Conservation (phyloP, 768 basidiomycete species). For the Collybia nuda region DNA sequence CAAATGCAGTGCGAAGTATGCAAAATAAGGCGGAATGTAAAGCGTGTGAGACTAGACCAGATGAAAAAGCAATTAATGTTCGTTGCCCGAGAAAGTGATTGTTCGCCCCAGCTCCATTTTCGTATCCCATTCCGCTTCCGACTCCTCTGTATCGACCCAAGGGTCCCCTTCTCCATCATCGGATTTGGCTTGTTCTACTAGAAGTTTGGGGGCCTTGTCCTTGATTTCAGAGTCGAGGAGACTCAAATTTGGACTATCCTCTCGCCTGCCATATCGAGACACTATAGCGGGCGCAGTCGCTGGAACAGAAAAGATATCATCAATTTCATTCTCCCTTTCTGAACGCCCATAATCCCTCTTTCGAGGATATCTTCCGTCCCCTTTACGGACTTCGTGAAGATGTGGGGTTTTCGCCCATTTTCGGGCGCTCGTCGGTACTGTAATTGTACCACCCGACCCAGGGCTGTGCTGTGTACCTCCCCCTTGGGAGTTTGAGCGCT, state of each 20-base stretch:
- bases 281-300: neutral
- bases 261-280: neutral
- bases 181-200: neutral
- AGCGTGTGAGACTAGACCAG: neutral
- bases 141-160: conserved; percentile 6
- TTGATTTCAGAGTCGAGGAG: neutral
- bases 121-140: neutral
- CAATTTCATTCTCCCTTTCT: neutral
- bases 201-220: neutral
- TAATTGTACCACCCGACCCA: conserved; percentile 4
- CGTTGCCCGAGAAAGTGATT: neutral
- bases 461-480: conserved; percentile 11
- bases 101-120: neutral
- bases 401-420: conserved; percentile 68
- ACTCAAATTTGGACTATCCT: neutral
- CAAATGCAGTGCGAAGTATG: conserved; percentile 1
- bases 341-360: neutral
- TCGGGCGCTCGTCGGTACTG: conserved; percentile 44
- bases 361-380: neutral
- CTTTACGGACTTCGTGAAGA: conserved; percentile 56
- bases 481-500: conserved; percentile 48
- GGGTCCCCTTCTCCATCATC: conserved; percentile 2
- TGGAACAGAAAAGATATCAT: neutral
- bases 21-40: neutral
- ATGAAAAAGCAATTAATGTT: neutral